A percentile compares a stretch with the other conserved stretches of the same genome.
These are phyloP conservation scores for Theileria equi DNA, from an alignment of 169 alveolate species.

Conservation along the genomic window DNA sequence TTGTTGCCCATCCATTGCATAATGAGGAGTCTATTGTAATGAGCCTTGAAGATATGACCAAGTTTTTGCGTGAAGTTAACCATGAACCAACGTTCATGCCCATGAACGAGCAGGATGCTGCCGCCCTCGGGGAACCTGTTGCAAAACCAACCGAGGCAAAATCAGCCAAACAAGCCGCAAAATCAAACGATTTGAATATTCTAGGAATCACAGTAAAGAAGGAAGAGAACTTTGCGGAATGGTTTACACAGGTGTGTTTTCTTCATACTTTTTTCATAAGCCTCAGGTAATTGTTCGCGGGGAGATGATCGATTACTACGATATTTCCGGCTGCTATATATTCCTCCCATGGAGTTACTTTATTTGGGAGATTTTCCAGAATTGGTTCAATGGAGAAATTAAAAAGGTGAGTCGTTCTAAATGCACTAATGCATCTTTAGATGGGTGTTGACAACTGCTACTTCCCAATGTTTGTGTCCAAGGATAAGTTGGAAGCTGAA, in stretches of 20 bases:
- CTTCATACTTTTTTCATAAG: too few species aligned
- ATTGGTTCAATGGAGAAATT: conserved; percentile 85
- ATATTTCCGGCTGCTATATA: conserved; percentile 98
- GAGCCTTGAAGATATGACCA: conserved; percentile 38
- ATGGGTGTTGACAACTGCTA: conserved; percentile 89
- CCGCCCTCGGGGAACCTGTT: neutral
- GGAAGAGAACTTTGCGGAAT: conserved; percentile 78
- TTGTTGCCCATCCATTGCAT: conserved; percentile 58
- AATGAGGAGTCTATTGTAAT: conserved; percentile 51
- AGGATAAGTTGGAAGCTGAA: conserved; percentile 93
- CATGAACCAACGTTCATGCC: conserved; percentile 50
- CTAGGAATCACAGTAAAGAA: conserved; percentile 80
- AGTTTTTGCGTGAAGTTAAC: conserved; percentile 34
- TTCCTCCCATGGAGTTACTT: conserved; percentile 95
- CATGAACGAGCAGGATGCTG: conserved; percentile 11
- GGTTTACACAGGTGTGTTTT: conserved; percentile 76
- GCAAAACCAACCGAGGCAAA: conserved; percentile 6
- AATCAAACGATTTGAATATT: conserved; percentile 14
- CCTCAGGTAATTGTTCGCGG: conserved; percentile 87
- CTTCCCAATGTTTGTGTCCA: conserved; percentile 95
- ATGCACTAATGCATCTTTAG: conserved; percentile 8
- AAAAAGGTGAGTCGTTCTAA: conserved; percentile 64
- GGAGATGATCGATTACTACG: conserved; percentile 98
- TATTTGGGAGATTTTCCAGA: conserved; percentile 97
- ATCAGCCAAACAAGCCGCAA: neutral